Evolutionary conservation across 2,329 filamentous ascomycete genomes (phyloP), one percentile per base, ranked within the genome.

Genomic region (Lecanicillium sp.): DNA sequence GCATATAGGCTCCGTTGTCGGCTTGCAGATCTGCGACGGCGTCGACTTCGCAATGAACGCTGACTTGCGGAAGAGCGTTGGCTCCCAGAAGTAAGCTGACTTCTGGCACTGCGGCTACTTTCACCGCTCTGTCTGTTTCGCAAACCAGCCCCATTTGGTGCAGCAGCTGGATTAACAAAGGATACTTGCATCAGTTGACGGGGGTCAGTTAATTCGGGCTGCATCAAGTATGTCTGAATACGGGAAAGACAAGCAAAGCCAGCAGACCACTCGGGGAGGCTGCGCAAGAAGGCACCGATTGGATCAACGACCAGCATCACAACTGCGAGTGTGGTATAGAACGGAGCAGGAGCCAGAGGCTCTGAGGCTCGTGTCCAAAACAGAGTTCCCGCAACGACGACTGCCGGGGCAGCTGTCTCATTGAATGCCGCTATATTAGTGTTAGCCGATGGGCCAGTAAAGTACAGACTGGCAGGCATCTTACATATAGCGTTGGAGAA

Each of bases 361-460:
- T 36, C 15, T 15, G 29, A n/a, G 2, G 38, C 38, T 29, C 21
- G 36, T 5, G 45, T 48, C 45, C 45, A 48, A 20, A 48, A 48
- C 29, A 48, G 8, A 20, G 37, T 21, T 3, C 35, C 45, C 7
- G 38, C 45, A 14, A 48, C 17, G 11, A 41, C 45, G 15, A 42
- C 8, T 3, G 38, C 30, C 3, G 45, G 45, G 2, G 45, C 29
- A 1, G 37, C 21, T 1, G 27, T 29, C 2, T 41, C 45, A 1
- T 29, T 26, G 8, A 48, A 24, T 3, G 45, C 29, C 10, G 20
- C 45, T 48, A n/a, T 1, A 15, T 48, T 21, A 48, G 17, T 20
- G 20, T n/a, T n/a, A n/a, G n/a, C n/a, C n/a, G n/a, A n/a, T n/a
- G n/a, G n/a, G n/a, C n/a, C n/a, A n/a, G n/a, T n/a, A n/a, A n/a